Percentiles rank a stretch among this genome's conserved stretches.
Evolutionary conservation across 345 rosid genomes (phyloP).

Genomic region (Garcia nutans): DNA sequence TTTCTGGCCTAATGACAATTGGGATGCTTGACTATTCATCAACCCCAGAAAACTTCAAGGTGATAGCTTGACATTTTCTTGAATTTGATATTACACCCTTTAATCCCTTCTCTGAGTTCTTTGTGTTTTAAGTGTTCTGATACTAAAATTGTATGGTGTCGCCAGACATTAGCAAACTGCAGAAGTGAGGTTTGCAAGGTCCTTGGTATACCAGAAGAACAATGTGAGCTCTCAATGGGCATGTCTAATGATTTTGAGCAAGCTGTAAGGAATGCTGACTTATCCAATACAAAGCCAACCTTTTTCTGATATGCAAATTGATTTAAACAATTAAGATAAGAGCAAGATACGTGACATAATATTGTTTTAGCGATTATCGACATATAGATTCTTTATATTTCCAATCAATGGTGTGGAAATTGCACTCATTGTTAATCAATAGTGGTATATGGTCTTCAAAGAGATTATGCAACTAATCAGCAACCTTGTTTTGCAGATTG

Average conservation of each 20-base stretch:
- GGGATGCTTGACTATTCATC: slow-evolving; percentile 92
- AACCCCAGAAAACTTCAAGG: slow-evolving; percentile 97
- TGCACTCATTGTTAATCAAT: not conserved
- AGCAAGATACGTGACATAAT: too few species aligned
- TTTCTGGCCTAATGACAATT: slow-evolving; percentile 89
- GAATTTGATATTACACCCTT: not conserved
- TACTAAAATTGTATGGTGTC: slow-evolving; percentile 9
- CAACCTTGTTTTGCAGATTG: slow-evolving; percentile 53
- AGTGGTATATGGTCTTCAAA: not conserved
- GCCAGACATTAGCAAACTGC: slow-evolving; percentile 76
- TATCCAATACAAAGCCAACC: not conserved
- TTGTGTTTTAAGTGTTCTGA: slow-evolving; percentile 6
- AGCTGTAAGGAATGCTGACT: slow-evolving; percentile 57
- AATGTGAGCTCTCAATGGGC: slow-evolving; percentile 96
- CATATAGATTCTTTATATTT: not conserved
- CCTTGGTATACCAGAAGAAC: slow-evolving; percentile 75
- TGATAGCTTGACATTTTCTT: slow-evolving; percentile 16
- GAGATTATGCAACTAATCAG: not conserved
- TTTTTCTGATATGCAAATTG: not conserved
- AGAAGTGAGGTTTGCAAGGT: slow-evolving; percentile 84
- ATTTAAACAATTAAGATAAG: too few species aligned
- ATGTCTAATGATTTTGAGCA: slow-evolving; percentile 92
- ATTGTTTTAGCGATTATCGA: too few species aligned
- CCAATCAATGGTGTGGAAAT: not conserved
- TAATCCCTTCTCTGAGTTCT: slow-evolving; percentile 4